Base-by-base conservation (phyloP, 2,329 filamentous ascomycete genomes). In the Botryotinia narcissicola region DNA sequence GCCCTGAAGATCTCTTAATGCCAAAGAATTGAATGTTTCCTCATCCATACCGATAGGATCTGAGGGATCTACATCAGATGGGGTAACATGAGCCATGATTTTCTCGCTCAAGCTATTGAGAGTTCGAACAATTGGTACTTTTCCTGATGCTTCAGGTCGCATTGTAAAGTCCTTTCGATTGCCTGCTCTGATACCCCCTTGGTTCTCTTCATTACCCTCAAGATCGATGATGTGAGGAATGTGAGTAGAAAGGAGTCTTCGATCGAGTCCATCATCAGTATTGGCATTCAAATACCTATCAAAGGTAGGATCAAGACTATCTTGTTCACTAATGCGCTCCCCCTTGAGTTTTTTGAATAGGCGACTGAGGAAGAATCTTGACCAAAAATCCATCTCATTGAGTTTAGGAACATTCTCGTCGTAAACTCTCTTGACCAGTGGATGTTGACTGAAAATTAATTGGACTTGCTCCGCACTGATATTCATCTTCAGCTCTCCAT, bases 131-230 rank as follows among this genome's bases (percentile, higher is more conserved):
- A 98, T 97, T 18, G 94, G 95, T 3, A 96, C 91, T 80, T 96
- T 95, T 63, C 91, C 89, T 64, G 88, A 84, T 18, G 90, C 87
- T 3, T 86, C 87, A 2, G 94, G 94, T 48, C 93, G 89, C 94
- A 98, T 98, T 76, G 97, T 96, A 51, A 92, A 84, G 80, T 98
- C 94, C 72, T 95, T 94, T 70, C 92, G 87, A 81, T 99, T 98
- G 68, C 96, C 96, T 75, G 87, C 84, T 78, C 88, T 91, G 79
- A 91, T 89, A 71, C 95, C 93, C 78, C 94, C 97, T 82, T 97
- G 91, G 79, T 99, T 95, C 81, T 96, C 93, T 83, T 98, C 96
- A 80, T 99, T 99, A 44, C 92, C 96, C 80, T 95, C 93, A 40
- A 99, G 83, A 81, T 99, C 93, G 78, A 99, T 95, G 76, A 97